A percentile compares a stretch with the other conserved stretches of the same genome.
Conservation (phyloP, 2,329 filamentous ascomycete species). For the Akanthomyces dipterigenus region DNA sequence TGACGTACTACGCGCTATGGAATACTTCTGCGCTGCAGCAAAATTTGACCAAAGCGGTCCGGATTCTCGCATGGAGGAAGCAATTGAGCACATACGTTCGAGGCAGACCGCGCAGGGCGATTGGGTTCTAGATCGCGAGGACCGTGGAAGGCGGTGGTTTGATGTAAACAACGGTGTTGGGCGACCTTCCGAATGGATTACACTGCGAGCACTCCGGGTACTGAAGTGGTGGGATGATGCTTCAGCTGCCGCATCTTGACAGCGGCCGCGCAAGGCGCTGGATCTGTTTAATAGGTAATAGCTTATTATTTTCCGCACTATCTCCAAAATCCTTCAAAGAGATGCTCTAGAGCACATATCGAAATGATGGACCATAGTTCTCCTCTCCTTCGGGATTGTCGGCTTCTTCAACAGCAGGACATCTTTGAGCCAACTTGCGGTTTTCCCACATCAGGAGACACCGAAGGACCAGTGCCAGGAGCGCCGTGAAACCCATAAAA, state of each 20-base stretch:
- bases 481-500: slow-evolving; percentile 18
- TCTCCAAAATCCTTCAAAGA: background rate
- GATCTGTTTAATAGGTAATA: background rate
- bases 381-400: slow-evolving; percentile 13
- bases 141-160: background rate
- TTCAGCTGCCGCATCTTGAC: too few relatives aligned
- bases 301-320: too few relatives aligned
- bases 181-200: background rate
- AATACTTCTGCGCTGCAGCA: slow-evolving; percentile 10
- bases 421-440: slow-evolving; percentile 14
- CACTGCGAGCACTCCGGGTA: background rate
- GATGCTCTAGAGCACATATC: slow-evolving; percentile 16
- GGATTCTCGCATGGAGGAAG: slow-evolving; percentile 9
- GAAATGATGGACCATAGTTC: slow-evolving; percentile 18
- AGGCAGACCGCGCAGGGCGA: background rate
- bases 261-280: background rate
- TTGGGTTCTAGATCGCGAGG: background rate
- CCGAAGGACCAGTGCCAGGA: slow-evolving; percentile 14
- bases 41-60: background rate
- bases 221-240: slow-evolving; percentile 6
- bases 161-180: background rate
- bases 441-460: slow-evolving; percentile 16
- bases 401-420: slow-evolving; percentile 1
- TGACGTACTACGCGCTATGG: slow-evolving; percentile 11
- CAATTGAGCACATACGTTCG: slow-evolving; percentile 6